Evolutionary conservation across 2,329 filamentous ascomycete species (phyloP).

Genomic region (Penicillium sp.): DNA sequence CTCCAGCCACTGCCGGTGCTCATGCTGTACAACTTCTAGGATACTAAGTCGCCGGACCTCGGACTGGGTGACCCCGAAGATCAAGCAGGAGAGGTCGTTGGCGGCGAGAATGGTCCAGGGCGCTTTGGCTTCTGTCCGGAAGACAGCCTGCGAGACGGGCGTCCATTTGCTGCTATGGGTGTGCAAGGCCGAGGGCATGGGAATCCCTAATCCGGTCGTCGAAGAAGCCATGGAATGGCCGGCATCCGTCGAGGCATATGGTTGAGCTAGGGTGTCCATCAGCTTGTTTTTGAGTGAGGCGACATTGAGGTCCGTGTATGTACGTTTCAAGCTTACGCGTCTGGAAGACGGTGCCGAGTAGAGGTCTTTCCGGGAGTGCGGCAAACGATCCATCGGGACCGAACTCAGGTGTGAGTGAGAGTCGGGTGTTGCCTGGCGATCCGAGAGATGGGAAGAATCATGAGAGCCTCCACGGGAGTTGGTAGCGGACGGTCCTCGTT

Average conservation of each 20-base stretch:
- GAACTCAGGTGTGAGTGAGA: constrained; percentile 25
- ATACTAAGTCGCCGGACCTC: constrained; percentile 95
- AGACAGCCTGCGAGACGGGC: constrained; percentile 89
- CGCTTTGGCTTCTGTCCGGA: constrained; percentile 83
- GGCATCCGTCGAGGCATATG: constrained; percentile 58
- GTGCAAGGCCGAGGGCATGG: constrained; percentile 56
- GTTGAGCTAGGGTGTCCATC: constrained; percentile 76
- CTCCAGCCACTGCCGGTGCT: constrained; percentile 82
- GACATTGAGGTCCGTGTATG: constrained; percentile 75
- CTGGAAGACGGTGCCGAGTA: constrained; percentile 49
- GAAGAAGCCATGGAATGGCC: constrained; percentile 33
- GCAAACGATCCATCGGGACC: constrained; percentile 27
- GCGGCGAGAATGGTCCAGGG: constrained; percentile 96
- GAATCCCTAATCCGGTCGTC: constrained; percentile 35
- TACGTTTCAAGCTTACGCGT: constrained; percentile 70
- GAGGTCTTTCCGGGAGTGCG: constrained; percentile 27
- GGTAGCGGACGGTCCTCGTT: constrained; percentile 18
- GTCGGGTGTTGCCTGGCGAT: constrained; percentile 14
- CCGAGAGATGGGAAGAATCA: constrained; percentile 14
- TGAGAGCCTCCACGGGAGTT: constrained; percentile 17
- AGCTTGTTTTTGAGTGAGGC: constrained; percentile 74
- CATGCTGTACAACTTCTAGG: constrained; percentile 85
- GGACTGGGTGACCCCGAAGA: constrained; percentile 98
- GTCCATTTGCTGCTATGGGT: constrained; percentile 86
- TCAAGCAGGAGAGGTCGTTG: constrained; percentile 90